These are phyloP conservation scores for Hortiboletus flavorubellus DNA, from an alignment of 768 basidiomycete genomes.

Conservation along the genomic window DNA sequence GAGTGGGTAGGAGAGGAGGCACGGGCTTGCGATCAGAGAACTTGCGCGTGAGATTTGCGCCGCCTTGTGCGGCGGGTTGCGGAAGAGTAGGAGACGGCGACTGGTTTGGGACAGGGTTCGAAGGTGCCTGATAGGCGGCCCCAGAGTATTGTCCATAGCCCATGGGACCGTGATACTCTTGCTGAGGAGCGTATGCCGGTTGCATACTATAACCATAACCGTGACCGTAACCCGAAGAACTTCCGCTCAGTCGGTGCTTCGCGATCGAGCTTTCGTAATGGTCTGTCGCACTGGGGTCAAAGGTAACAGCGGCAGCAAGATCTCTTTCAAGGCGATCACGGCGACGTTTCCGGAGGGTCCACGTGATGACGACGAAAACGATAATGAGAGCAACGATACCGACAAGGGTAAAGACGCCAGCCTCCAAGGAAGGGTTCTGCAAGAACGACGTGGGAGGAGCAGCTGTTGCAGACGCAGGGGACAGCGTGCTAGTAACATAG, in stretches of 20 bases:
- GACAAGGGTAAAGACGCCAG: constrained; percentile 52
- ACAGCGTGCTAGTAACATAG: constrained; percentile 31
- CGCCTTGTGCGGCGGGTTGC: constrained; percentile 18
- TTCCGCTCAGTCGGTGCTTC: constrained; percentile 23
- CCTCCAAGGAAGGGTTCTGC: constrained; percentile 62
- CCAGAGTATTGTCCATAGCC: constrained; percentile 23
- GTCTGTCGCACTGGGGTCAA: constrained; percentile 40
- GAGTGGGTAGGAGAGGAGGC: constrained; percentile 24
- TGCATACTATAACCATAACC: constrained; percentile 18
- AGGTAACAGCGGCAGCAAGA: constrained; percentile 45
- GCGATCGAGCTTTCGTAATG: constrained; percentile 20
- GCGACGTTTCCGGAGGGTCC: constrained; percentile 47
- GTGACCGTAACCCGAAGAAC: constrained; percentile 27
- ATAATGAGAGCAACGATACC: constrained; percentile 48
- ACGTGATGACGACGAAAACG: constrained; percentile 43
- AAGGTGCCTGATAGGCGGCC: constrained; percentile 2
- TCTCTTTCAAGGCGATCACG: constrained; percentile 37
- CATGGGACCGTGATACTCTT: constrained; percentile 19
- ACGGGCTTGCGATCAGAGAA: constrained; percentile 35
- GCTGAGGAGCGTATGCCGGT: constrained; percentile 18
- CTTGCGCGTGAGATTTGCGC: constrained; percentile 33
- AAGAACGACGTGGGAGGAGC: constrained; percentile 45
- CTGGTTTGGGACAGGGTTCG: constrained; percentile 9
- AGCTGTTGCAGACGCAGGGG: constrained; percentile 24
- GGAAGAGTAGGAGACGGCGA: constrained; percentile 9